phyloP scores from a whole-genome alignment of 2,329 filamentous ascomycete genomes.

The Lachnellula suecica region DNA sequence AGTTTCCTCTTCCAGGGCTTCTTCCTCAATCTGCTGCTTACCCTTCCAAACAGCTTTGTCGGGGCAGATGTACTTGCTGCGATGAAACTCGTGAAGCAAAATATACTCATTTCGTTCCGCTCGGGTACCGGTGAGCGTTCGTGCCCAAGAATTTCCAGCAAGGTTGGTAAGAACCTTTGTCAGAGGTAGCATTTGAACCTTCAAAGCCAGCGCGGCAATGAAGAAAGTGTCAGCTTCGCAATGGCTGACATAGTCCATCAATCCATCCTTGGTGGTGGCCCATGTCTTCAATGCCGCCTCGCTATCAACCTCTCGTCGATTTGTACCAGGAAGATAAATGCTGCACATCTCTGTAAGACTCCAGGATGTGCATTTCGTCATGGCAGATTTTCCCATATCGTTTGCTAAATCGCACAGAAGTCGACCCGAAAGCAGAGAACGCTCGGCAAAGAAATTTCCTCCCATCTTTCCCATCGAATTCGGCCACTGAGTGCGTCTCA shows the following conservation, averaged over 20 bases:
- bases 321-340: conserved; percentile 69
- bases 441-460: conserved; percentile 89
- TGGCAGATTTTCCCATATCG: conserved; percentile 93
- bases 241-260: conserved; percentile 92
- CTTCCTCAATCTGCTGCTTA: conserved; percentile 71
- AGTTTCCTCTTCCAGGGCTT: conserved; percentile 66
- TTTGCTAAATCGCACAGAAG: conserved; percentile 93
- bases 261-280: conserved; percentile 78
- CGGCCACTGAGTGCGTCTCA: conserved; percentile 85
- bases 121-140: conserved; percentile 91
- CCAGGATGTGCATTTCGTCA: conserved; percentile 98
- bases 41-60: conserved; percentile 86
- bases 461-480: conserved; percentile 81
- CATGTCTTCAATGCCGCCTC: conserved; percentile 84
- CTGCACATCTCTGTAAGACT: conserved; percentile 97
- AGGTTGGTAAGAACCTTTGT: conserved; percentile 96
- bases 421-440: conserved; percentile 84
- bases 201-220: conserved; percentile 84
- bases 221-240: conserved; percentile 96
- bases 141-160: conserved; percentile 96
- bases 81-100: conserved; percentile 93
- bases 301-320: conserved; percentile 81
- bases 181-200: conserved; percentile 87
- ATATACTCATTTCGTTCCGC: conserved; percentile 99
- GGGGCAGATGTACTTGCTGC: conserved; percentile 96